Base-by-base conservation (phyloP, 2,329 filamentous ascomycete genomes). In the Grosmannia huntii region DNA sequence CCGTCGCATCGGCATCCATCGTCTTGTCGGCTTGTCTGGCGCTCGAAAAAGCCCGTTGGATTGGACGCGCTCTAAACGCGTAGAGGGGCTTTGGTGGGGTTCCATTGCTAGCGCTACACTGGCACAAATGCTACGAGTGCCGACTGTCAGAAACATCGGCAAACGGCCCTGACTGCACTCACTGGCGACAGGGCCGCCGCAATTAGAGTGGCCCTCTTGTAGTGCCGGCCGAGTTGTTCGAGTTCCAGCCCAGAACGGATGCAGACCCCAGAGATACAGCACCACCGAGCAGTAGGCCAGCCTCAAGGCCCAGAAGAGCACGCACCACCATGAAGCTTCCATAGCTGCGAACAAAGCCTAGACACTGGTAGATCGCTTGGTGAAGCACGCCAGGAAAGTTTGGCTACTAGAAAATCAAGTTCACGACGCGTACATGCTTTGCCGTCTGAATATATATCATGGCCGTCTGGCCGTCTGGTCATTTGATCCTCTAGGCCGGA, bases 181-280 rank as follows among this genome's bases (percentile, higher is more conserved):
- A 54, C 50, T 54, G 0, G 83, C 80, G 2, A 87, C 82, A 63
- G 87, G 85, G 0, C 84, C 84, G 52, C 84, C 84, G 9, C 76
- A 79, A 62, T 88, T 87, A 0, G 84, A 0, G 84, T 87, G 0
- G 85, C 84, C 16, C 85, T 73, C 67, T 87, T 88, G 65, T 87
- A 87, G 65, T 88, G 84, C 81, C 83, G 0, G 83, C 82, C 0
- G 79, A 83, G 66, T 87, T 87, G 66, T 86, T 86, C 2, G 80
- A 80, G 61, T 83, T 79, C 83, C 84, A 87, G 1, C 79, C 83
- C 11, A 87, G 70, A 3, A 85, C 63, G 75, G 78, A 64, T 86
- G 84, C 62, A 87, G 77, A 7, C 76, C 74, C 0, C 82, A 84
- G 14, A 88, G 74, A 64, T 87, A 87, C 1, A 88, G 70, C 16